Percentiles rank a stretch among this genome's conserved stretches.
phyloP scores from a whole-genome alignment of 1,139 yeast genomes.

The Blastobotrys illinoisensis region DNA sequence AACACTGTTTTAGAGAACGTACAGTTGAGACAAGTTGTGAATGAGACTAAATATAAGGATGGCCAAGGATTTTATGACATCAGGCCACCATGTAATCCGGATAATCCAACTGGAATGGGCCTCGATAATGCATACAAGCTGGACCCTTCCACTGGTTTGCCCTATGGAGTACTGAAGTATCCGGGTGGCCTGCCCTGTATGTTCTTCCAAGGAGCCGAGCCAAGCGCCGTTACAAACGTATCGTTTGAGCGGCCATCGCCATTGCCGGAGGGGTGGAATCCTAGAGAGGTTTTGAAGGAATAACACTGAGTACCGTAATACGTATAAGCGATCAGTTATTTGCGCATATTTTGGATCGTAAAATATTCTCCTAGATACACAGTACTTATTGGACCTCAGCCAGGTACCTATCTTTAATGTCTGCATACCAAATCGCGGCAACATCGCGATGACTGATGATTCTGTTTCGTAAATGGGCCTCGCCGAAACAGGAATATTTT shows the following conservation, averaged over 20 bases:
- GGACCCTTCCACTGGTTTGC: background rate
- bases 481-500: conserved; percentile 25
- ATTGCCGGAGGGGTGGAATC: background rate
- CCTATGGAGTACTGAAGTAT: background rate
- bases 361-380: too few species aligned
- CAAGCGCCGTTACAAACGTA: background rate
- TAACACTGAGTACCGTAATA: background rate
- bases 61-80: conserved; percentile 10
- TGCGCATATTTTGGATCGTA: too few species aligned
- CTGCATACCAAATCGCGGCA: conserved; percentile 59
- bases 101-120: conserved; percentile 8
- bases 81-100: conserved; percentile 13
- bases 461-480: conserved; percentile 38
- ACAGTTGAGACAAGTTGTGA: conserved; percentile 1
- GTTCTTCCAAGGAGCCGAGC: conserved; percentile 1
- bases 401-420: conserved; percentile 32
- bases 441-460: conserved; percentile 66
- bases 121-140: conserved; percentile 10
- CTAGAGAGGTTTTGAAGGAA: background rate
- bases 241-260: background rate
- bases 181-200: conserved; percentile 4
- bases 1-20: conserved; percentile 1
- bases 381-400: conserved; percentile 6
- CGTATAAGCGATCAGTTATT: background rate
- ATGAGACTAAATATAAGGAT: background rate